Base-by-base conservation (phyloP, 2,329 filamentous ascomycete genomes). In the Curvularia lunata region DNA sequence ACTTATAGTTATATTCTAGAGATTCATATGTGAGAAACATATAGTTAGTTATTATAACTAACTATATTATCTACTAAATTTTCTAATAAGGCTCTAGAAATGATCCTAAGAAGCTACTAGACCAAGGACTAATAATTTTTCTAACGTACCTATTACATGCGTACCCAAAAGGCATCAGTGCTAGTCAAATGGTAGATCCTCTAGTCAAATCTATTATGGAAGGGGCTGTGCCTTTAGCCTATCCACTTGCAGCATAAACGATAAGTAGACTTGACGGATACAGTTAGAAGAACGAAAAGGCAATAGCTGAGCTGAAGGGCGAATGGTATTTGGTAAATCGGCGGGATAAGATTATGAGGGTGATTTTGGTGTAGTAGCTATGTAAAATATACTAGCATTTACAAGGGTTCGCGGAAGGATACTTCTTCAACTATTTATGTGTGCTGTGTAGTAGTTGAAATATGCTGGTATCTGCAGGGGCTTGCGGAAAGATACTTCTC, bases 1-100 rank as follows among this genome's bases (percentile, higher is more conserved):
- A 56, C 53, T 30, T 56, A 10, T 12, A 56, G 53, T 23, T 18
- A n/a, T 56, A 46, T n/a, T 21, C 47, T 56, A 56, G 40, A 34
- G 13, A 27, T 5, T 30, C 13, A 56, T 23, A 52, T 52, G 19
- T 52, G 41, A 52, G 37, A 34, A 47, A 21, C 37, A 18, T 1
- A 27, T n/a, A n/a, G n/a, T n/a, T n/a, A n/a, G n/a, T n/a, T 38
- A 19, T 19, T 10, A 12, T n/a, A n/a, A n/a, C n/a, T 41, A n/a
- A n/a, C n/a, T n/a, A 48, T 48, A 42, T 52, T 21, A 7, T 53
- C 37, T 13, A 21, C 42, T 27, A 41, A n/a, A 48, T 12, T n/a
- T 47, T 10, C 50, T 53, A n/a, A 53, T 47, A 16, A 47, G 27
- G 13, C 37, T 28, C 37, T 23, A 56, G 49, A 10, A 56, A 40